Conservation (phyloP, 306 rosid genomes). For the Cicer arietinum region DNA sequence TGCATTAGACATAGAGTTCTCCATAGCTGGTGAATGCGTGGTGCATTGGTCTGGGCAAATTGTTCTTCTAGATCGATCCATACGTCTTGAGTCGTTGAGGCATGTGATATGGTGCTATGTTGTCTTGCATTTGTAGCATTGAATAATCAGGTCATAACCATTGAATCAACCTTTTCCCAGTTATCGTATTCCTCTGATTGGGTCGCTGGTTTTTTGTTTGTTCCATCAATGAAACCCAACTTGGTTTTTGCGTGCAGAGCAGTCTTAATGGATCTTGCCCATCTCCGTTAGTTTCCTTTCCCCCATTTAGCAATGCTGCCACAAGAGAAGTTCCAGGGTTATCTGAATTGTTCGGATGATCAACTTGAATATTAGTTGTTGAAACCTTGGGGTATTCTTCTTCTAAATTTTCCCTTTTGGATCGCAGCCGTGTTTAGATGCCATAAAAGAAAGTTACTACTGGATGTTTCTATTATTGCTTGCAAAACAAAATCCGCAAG, state of each 20-base stretch:
- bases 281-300: too few relatives aligned
- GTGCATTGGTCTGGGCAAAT: not conserved
- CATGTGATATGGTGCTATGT: not conserved
- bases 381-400: not conserved
- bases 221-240: not conserved
- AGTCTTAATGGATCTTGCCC: not conserved
- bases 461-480: too few relatives aligned
- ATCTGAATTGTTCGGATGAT: too few relatives aligned
- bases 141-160: not conserved
- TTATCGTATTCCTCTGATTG: too few relatives aligned
- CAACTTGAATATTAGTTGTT: too few relatives aligned
- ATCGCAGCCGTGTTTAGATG: not conserved
- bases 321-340: too few relatives aligned
- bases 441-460: not conserved
- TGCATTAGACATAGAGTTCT: too few relatives aligned
- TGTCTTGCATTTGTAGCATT: not conserved
- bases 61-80: not conserved
- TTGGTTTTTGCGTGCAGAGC: not conserved
- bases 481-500: too few relatives aligned
- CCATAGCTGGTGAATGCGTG: not conserved
- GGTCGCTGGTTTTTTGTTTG: too few relatives aligned
- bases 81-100: not conserved
- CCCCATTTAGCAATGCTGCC: not conserved
- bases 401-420: not conserved
- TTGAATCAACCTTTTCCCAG: not conserved